Evolutionary conservation across 2,329 filamentous ascomycete genomes (phyloP).

Genomic region (Coniosporium tulheliwenetii): DNA sequence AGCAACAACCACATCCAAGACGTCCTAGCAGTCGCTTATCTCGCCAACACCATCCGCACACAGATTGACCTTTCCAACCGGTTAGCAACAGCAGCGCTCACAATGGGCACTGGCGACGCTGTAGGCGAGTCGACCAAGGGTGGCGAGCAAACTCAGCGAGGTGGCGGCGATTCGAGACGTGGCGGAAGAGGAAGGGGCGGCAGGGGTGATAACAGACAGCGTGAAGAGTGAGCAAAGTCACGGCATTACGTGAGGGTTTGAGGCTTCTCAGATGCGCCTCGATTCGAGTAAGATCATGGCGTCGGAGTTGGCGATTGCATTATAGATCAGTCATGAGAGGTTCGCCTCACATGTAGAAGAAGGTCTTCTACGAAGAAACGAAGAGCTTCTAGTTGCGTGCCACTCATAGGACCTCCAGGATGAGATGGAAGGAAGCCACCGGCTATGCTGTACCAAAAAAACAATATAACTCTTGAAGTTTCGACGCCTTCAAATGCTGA

Average conservation of each 20-base stretch:
- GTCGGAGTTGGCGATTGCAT: too few relatives aligned
- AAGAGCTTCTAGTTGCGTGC: too few relatives aligned
- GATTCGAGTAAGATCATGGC: too few relatives aligned
- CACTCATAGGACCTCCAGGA: too few relatives aligned
- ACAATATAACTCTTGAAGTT: too few relatives aligned
- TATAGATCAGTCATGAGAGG: too few relatives aligned
- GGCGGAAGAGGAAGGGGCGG: constrained; percentile 4
- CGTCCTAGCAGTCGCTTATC: constrained; percentile 92
- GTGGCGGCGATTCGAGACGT: constrained; percentile 6
- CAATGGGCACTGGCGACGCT: constrained; percentile 26
- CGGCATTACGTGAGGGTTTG: background rate
- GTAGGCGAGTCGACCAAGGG: constrained; percentile 5
- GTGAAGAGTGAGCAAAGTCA: background rate
- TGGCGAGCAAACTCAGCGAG: constrained; percentile 6
- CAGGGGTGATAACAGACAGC: background rate
- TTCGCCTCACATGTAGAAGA: too few relatives aligned
- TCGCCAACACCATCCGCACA: constrained; percentile 96
- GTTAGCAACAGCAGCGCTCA: constrained; percentile 51
- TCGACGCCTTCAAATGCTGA: too few relatives aligned
- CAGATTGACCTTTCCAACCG: constrained; percentile 97
- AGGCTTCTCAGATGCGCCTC: too few relatives aligned
- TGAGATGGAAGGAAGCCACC: too few relatives aligned
- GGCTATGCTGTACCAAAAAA: too few relatives aligned
- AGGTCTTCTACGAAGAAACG: too few relatives aligned
- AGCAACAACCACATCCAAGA: constrained; percentile 99